These are phyloP conservation scores for Pezicula rhizophila DNA, from an alignment of 2,329 filamentous ascomycete genomes.

Conservation along the genomic window DNA sequence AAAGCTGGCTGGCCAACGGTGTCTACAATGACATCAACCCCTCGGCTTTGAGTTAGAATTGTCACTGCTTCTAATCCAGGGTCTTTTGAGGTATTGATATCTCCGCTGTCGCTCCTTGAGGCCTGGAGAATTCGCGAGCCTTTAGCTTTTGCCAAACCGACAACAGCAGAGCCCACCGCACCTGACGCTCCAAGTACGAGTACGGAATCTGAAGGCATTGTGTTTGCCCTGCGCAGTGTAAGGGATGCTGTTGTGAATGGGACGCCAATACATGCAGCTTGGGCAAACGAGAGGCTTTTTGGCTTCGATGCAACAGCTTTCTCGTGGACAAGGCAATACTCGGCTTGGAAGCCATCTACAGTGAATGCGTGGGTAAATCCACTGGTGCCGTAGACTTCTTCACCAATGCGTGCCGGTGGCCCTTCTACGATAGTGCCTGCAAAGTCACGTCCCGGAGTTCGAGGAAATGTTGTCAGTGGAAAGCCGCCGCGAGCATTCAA, in stretches of 20 bases:
- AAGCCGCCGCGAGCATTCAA: constrained; percentile 18
- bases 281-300: constrained; percentile 9
- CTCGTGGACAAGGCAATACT: constrained; percentile 17
- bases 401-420: constrained; percentile 5
- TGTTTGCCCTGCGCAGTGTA: constrained; percentile 7
- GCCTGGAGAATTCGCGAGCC: constrained; percentile 15
- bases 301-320: constrained; percentile 17
- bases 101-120: constrained; percentile 11
- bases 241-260: constrained; percentile 20
- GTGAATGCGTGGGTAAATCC: constrained; percentile 18
- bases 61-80: constrained; percentile 11
- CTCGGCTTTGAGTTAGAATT: constrained; percentile 14
- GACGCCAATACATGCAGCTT: constrained; percentile 19
- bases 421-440: constrained; percentile 14
- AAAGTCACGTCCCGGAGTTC: constrained; percentile 21
- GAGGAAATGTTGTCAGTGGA: constrained; percentile 17
- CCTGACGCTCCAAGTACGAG: constrained; percentile 20
- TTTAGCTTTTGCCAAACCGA: constrained; percentile 14
- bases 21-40: constrained; percentile 20
- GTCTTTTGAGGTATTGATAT: constrained; percentile 20
- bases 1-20: constrained; percentile 20
- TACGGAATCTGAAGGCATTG: constrained; percentile 12
- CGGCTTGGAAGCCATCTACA: constrained; percentile 17
- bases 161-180: constrained; percentile 19
- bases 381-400: constrained; percentile 20